Conservation (phyloP, 306 rosid species). For the Dicorynia guianensis region DNA sequence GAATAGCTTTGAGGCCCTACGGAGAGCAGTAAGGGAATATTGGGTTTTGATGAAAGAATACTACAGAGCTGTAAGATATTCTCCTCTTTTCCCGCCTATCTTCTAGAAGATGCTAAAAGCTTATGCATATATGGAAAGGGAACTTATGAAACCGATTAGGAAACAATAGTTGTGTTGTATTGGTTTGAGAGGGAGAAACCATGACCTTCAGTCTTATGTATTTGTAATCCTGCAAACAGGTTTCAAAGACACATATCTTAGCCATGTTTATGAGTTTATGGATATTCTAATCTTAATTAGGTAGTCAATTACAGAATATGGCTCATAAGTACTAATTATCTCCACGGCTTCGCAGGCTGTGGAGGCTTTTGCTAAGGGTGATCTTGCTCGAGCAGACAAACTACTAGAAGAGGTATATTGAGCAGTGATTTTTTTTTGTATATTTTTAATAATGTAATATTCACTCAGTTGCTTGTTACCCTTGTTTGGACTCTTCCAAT, state of each 20-base stretch:
- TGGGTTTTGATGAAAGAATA: constrained; percentile 55
- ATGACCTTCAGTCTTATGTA: not conserved
- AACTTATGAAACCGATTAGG: not conserved
- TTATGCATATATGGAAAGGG: not conserved
- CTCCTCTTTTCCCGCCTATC: constrained; percentile 7
- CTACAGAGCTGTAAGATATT: constrained; percentile 48
- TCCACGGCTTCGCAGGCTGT: constrained; percentile 45
- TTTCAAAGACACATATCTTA: not conserved
- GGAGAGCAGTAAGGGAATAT: constrained; percentile 47
- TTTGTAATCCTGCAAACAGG: not conserved
- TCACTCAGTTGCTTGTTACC: not conserved
- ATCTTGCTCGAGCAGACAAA: constrained; percentile 43
- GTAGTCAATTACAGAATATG: not conserved
- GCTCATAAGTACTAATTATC: constrained; percentile 4
- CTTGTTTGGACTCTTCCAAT: not conserved
- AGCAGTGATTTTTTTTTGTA: not conserved
- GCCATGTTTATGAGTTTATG: not conserved
- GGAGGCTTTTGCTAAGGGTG: constrained; percentile 46
- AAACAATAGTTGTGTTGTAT: not conserved
- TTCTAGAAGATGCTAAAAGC: constrained; percentile 25
- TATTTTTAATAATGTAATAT: not conserved
- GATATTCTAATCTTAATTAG: not conserved
- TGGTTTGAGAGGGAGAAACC: constrained; percentile 1
- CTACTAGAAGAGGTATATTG: constrained; percentile 39
- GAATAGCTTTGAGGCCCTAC: constrained; percentile 44